These are phyloP conservation scores for Scheffersomyces segobiensis DNA, from an alignment of 1,139 yeast genomes.

Conservation along the genomic window DNA sequence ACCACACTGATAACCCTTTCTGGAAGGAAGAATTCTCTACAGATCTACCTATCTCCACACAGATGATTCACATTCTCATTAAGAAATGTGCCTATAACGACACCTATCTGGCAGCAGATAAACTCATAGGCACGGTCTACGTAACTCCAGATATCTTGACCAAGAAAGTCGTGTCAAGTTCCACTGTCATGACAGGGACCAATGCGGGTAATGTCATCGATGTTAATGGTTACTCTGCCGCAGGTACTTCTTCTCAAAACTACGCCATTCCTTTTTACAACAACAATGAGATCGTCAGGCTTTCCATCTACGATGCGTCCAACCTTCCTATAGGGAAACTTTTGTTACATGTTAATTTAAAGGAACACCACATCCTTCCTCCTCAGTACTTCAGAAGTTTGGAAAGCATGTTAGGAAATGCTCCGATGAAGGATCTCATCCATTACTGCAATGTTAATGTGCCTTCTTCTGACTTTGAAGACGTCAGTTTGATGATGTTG, in stretches of 20 bases:
- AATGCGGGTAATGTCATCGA: conserved; percentile 26
- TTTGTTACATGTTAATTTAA: conserved; percentile 52
- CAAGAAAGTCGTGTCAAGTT: conserved; percentile 31
- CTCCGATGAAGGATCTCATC: conserved; percentile 52
- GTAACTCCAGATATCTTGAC: conserved; percentile 57
- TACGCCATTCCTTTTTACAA: conserved; percentile 15
- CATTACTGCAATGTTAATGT: conserved; percentile 45
- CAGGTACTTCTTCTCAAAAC: conserved; percentile 7
- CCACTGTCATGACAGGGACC: conserved; percentile 40
- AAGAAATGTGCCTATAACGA: conserved; percentile 35
- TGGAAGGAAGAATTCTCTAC: conserved; percentile 71
- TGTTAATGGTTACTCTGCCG: conserved; percentile 17
- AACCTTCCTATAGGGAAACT: conserved; percentile 59
- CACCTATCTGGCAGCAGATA: conserved; percentile 30
- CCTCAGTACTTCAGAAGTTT: conserved; percentile 58
- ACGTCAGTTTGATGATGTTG: conserved; percentile 52
- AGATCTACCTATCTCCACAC: conserved; percentile 57
- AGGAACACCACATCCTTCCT: conserved; percentile 61
- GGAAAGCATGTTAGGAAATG: conserved; percentile 56
- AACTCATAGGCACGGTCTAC: conserved; percentile 53
- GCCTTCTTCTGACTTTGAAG: conserved; percentile 52
- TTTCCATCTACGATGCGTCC: conserved; percentile 42
- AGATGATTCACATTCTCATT: conserved; percentile 52
- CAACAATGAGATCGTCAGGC: conserved; percentile 38
- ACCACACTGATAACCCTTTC: conserved; percentile 53